These are phyloP conservation scores for Colletotrichum sublineola DNA, from an alignment of 2,329 filamentous ascomycete genomes.

Conservation along the genomic window DNA sequence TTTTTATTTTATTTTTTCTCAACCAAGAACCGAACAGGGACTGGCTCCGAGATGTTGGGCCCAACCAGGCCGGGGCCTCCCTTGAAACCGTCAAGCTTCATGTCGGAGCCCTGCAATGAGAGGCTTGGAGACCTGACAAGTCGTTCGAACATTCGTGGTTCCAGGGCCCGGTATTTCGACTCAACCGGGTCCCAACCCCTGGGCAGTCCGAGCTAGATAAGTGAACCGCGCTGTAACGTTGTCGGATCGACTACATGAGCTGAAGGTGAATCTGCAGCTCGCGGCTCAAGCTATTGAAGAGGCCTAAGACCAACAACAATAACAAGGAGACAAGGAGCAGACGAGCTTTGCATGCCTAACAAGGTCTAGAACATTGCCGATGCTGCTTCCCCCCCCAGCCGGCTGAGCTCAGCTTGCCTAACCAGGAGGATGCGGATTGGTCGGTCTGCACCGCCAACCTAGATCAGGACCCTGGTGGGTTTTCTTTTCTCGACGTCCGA, in stretches of 20 bases:
- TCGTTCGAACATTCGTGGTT: background rate
- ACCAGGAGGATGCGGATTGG: background rate
- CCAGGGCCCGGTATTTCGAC: background rate
- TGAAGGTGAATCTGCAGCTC: background rate
- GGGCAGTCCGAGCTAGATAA: background rate
- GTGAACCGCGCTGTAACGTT: background rate
- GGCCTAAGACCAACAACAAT: background rate
- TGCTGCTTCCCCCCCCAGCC: background rate
- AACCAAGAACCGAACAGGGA: background rate
- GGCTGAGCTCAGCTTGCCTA: conserved; percentile 6
- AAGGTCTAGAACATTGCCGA: background rate
- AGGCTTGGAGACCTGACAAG: background rate
- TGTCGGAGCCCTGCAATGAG: background rate
- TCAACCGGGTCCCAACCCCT: conserved; percentile 24
- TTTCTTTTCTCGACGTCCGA: background rate
- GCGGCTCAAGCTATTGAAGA: background rate
- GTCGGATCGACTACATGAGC: background rate
- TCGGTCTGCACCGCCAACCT: background rate
- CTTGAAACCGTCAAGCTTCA: background rate
- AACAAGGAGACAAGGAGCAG: background rate
- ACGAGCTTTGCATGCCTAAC: background rate
- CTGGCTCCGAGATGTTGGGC: background rate
- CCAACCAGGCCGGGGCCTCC: background rate
- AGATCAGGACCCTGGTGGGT: background rate
- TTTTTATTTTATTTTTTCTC: background rate